Evolutionary conservation across 345 rosid genomes (phyloP).

Genomic region (Populus euphratica): DNA sequence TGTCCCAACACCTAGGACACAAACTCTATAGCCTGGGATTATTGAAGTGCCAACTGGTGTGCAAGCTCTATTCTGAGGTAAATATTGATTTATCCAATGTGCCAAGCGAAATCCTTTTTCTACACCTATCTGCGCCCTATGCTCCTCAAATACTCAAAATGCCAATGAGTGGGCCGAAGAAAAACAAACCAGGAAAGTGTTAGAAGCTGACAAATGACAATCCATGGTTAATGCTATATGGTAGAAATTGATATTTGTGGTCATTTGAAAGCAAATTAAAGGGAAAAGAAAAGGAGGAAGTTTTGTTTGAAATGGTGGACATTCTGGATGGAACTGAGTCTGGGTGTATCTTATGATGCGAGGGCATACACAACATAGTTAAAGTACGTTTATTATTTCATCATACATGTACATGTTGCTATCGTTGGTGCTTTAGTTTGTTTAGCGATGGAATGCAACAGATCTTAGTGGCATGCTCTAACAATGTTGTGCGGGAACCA

Average conservation of each 20-base stretch:
- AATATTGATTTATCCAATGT: not conserved
- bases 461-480: not conserved
- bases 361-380: not conserved
- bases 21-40: conserved; percentile 45
- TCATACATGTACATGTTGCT: not conserved
- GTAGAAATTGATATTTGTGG: not conserved
- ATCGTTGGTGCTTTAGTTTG: not conserved
- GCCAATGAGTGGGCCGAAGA: not conserved
- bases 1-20: conserved; percentile 44
- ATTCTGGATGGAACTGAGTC: not conserved
- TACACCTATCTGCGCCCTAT: not conserved
- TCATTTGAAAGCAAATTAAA: conserved; percentile 1
- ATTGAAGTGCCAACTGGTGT: conserved; percentile 36
- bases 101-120: not conserved
- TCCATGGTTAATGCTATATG: not conserved
- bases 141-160: not conserved
- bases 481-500: not conserved
- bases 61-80: conserved; percentile 40
- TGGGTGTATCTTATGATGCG: not conserved
- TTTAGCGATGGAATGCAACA: not conserved
- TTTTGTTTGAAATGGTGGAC: not conserved
- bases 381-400: not conserved
- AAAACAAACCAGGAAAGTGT: not conserved
- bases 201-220: conserved; percentile 2
- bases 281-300: not conserved